phyloP scores from a whole-genome alignment of 208 protist species.

The Naegleria gruberi region DNA sequence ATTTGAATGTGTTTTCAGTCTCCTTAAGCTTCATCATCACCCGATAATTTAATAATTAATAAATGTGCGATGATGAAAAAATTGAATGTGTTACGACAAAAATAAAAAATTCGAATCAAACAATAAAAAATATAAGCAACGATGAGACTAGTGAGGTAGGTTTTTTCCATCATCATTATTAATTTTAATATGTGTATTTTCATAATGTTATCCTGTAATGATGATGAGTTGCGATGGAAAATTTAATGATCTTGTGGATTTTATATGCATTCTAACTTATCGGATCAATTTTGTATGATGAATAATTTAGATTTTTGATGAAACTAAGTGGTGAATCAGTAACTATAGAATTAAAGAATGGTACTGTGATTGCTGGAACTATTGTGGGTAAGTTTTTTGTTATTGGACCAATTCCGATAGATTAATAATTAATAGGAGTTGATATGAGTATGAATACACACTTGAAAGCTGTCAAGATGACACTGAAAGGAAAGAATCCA shows the following conservation, averaged over 20 bases:
- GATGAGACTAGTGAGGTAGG: neutral
- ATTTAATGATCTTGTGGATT: neutral
- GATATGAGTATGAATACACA: conserved; percentile 94
- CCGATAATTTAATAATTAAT: no score
- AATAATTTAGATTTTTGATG: conserved; percentile 78
- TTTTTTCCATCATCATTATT: neutral
- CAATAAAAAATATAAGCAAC: no score
- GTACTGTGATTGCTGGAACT: conserved; percentile 85
- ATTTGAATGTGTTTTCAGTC: no score
- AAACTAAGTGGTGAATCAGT: conserved; percentile 92
- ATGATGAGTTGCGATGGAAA: neutral
- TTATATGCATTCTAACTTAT: no score
- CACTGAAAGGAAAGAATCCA: conserved; percentile 86
- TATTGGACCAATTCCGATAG: conserved; percentile 5
- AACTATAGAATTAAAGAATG: conserved; percentile 97
- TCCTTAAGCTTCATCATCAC: no score
- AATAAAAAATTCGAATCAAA: no score
- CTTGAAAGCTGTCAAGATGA: conserved; percentile 93
- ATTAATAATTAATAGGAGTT: conserved; percentile 41
- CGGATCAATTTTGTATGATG: neutral
- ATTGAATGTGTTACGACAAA: no score
- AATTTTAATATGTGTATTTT: neutral
- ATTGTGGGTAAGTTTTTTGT: conserved; percentile 38
- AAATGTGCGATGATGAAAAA: no score
- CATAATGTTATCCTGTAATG: neutral